Conservation (phyloP, 768 basidiomycete genomes). For the Calocybe cyanea region DNA sequence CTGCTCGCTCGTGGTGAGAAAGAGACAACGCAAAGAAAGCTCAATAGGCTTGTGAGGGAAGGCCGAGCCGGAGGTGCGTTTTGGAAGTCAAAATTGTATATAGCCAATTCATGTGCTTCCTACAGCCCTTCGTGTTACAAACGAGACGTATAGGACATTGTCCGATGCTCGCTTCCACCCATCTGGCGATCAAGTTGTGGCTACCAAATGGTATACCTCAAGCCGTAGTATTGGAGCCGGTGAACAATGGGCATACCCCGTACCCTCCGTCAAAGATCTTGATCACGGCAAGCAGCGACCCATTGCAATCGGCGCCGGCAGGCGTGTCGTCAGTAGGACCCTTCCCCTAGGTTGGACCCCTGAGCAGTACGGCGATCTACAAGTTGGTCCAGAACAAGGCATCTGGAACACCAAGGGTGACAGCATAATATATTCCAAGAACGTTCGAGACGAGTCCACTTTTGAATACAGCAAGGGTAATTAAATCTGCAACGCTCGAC, state of each 20-base stretch:
- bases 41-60: constrained; percentile 50
- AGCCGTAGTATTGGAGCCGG: constrained; percentile 62
- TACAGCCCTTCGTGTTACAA: constrained; percentile 52
- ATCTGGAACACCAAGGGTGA: constrained; percentile 55
- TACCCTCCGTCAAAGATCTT: constrained; percentile 40
- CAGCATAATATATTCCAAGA: constrained; percentile 61
- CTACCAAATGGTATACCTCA: constrained; percentile 79
- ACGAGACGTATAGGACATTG: constrained; percentile 72
- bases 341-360: constrained; percentile 61
- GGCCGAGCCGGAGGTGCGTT: constrained; percentile 47
- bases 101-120: background rate
- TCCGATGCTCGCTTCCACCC: constrained; percentile 72
- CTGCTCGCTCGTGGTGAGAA: constrained; percentile 44
- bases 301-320: constrained; percentile 44
- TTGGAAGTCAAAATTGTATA: background rate
- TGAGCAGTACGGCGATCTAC: constrained; percentile 60
- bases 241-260: constrained; percentile 66
- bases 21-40: constrained; percentile 46
- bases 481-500: background rate
- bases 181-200: constrained; percentile 54
- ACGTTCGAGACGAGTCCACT: constrained; percentile 45
- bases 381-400: constrained; percentile 72
- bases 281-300: constrained; percentile 12
- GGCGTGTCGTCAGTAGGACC: constrained; percentile 49
- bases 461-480: constrained; percentile 69